Evolutionary conservation across 768 basidiomycete genomes (phyloP).

Genomic region (Leccinum arenicola): DNA sequence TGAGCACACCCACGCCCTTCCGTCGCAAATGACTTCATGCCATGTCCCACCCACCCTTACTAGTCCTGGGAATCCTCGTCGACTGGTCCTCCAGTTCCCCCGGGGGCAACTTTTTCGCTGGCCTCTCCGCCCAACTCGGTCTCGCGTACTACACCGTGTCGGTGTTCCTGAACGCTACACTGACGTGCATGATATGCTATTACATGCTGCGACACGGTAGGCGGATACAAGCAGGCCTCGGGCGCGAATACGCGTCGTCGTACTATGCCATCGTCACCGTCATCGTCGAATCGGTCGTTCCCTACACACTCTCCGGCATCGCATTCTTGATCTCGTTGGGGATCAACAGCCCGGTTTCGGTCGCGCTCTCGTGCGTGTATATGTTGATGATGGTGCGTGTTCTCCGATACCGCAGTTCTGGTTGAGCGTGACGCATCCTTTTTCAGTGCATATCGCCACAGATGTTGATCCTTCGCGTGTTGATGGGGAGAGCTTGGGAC

Average conservation of each 20-base stretch:
- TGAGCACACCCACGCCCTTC: constrained; percentile 5
- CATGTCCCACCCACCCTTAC: background rate
- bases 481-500: constrained; percentile 15
- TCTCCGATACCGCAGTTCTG: no score
- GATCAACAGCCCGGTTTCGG: constrained; percentile 10
- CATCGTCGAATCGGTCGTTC: constrained; percentile 25
- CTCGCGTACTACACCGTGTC: constrained; percentile 19
- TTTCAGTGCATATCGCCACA: constrained; percentile 28
- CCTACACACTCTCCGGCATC: constrained; percentile 24
- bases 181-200: constrained; percentile 26
- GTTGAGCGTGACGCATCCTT: background rate
- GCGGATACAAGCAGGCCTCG: constrained; percentile 9
- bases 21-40: background rate
- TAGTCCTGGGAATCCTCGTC: constrained; percentile 19
- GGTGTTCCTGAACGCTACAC: constrained; percentile 12
- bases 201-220: constrained; percentile 12
- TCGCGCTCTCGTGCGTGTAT: constrained; percentile 13
- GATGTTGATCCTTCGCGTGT: constrained; percentile 24
- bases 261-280: constrained; percentile 15
- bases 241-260: constrained; percentile 12
- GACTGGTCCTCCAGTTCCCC: constrained; percentile 14
- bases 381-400: constrained; percentile 20
- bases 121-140: constrained; percentile 7
- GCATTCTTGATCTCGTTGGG: constrained; percentile 23
- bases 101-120: constrained; percentile 16